Evolutionary conservation across 2,329 filamentous ascomycete species (phyloP).

Genomic region (Alternaria ventricosa): DNA sequence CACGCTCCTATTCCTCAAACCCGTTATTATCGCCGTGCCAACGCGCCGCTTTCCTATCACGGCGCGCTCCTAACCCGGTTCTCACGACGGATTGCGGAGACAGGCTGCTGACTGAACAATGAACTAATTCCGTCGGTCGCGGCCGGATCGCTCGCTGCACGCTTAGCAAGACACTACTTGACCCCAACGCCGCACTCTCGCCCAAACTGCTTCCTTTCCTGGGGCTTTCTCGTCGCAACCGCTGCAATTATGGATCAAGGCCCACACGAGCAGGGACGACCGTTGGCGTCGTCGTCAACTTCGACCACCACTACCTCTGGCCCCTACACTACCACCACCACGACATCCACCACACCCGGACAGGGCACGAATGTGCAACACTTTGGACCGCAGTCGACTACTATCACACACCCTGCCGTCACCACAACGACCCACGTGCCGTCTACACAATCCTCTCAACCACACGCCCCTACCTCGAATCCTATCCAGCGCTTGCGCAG

Average conservation of each 20-base stretch:
- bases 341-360: constrained; percentile 24
- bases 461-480: constrained; percentile 12
- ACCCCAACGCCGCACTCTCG: constrained; percentile 2
- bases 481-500: constrained; percentile 23
- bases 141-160: constrained; percentile 21
- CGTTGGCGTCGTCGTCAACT: constrained; percentile 21
- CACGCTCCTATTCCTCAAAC: not conserved
- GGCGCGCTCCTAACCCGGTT: constrained; percentile 1
- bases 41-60: constrained; percentile 5
- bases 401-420: constrained; percentile 35
- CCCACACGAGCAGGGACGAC: constrained; percentile 12
- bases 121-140: constrained; percentile 23
- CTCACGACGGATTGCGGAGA: constrained; percentile 3
- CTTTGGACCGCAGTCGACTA: constrained; percentile 33
- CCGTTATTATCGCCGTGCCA: constrained; percentile 2
- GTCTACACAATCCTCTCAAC: constrained; percentile 10
- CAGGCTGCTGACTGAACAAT: constrained; percentile 22
- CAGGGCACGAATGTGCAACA: constrained; percentile 29
- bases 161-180: constrained; percentile 21
- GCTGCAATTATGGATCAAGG: constrained; percentile 20
- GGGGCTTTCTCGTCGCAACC: not conserved
- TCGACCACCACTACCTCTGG: constrained; percentile 35
- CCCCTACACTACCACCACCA: constrained; percentile 38
- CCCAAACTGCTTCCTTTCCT: not conserved
- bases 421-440: constrained; percentile 35